A percentile compares a stretch with the other conserved stretches of the same genome.
phyloP scores from a whole-genome alignment of 116 monocot genomes.

The Phalaenopsis hybrid region DNA sequence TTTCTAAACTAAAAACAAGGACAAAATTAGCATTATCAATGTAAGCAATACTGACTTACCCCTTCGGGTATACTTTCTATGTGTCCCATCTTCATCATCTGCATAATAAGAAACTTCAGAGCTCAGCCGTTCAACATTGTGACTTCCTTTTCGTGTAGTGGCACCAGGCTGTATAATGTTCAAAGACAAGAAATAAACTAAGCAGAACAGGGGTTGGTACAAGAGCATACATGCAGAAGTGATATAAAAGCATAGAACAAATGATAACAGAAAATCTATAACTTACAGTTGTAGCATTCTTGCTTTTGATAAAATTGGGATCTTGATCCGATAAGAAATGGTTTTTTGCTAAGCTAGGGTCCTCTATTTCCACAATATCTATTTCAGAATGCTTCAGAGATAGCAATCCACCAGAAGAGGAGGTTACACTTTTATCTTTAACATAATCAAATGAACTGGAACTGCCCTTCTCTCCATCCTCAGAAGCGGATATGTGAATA shows the following conservation, averaged over 20 bases:
- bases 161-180: slow-evolving; percentile 62
- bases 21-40: neutral
- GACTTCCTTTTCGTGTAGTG: slow-evolving; percentile 73
- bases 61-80: slow-evolving; percentile 78
- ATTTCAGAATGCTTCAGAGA: slow-evolving; percentile 38
- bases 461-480: slow-evolving; percentile 32
- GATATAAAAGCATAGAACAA: neutral
- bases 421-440: slow-evolving; percentile 17
- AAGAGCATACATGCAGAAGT: neutral
- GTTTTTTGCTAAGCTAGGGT: slow-evolving; percentile 34
- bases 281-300: slow-evolving; percentile 58
- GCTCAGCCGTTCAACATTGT: slow-evolving; percentile 63
- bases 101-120: slow-evolving; percentile 89
- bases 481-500: slow-evolving; percentile 30
- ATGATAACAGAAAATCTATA: slow-evolving; percentile 6
- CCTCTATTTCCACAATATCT: slow-evolving; percentile 91
- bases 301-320: slow-evolving; percentile 42
- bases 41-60: slow-evolving; percentile 40
- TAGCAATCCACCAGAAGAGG: slow-evolving; percentile 24
- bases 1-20: neutral
- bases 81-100: slow-evolving; percentile 89
- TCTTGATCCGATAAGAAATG: slow-evolving; percentile 45
- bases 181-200: slow-evolving; percentile 5
- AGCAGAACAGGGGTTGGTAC: neutral
- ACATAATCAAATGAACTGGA: slow-evolving; percentile 33